Evolutionary conservation across 106 monocot species (phyloP).

Genomic region (Narthecium ossifragum): DNA sequence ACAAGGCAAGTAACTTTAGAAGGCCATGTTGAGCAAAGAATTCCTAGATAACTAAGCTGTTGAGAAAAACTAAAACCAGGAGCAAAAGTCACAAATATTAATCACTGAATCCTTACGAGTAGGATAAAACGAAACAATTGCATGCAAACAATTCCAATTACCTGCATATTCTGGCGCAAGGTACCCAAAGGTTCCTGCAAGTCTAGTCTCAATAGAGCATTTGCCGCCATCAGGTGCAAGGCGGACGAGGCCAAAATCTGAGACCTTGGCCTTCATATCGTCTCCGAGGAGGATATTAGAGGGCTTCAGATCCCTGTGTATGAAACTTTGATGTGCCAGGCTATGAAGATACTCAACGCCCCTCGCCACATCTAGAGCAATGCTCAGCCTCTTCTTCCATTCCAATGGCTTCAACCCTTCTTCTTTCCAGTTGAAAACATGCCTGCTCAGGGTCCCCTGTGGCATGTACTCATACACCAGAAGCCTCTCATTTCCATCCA

Average conservation of each 20-base stretch:
- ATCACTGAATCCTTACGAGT: too few species aligned
- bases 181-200: constrained; percentile 54
- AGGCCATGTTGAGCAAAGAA: too few species aligned
- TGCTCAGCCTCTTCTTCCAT: constrained; percentile 47
- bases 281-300: constrained; percentile 47
- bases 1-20: too few species aligned
- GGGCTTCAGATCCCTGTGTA: constrained; percentile 57
- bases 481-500: constrained; percentile 46
- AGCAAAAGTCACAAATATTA: too few species aligned
- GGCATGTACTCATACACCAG: constrained; percentile 69
- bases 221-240: constrained; percentile 34
- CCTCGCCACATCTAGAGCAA: constrained; percentile 55
- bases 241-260: constrained; percentile 46
- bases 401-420: constrained; percentile 26
- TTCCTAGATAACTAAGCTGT: too few species aligned
- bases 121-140: too few species aligned
- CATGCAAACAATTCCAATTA: too few species aligned
- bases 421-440: constrained; percentile 33
- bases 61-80: too few species aligned
- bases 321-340: constrained; percentile 48
- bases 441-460: constrained; percentile 35
- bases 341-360: constrained; percentile 49
- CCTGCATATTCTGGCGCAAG: constrained; percentile 51
- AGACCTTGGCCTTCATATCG: constrained; percentile 56
- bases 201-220: constrained; percentile 28